Conservation (phyloP, 2,329 filamentous ascomycete species). For the Nigrospora sphaerica region DNA sequence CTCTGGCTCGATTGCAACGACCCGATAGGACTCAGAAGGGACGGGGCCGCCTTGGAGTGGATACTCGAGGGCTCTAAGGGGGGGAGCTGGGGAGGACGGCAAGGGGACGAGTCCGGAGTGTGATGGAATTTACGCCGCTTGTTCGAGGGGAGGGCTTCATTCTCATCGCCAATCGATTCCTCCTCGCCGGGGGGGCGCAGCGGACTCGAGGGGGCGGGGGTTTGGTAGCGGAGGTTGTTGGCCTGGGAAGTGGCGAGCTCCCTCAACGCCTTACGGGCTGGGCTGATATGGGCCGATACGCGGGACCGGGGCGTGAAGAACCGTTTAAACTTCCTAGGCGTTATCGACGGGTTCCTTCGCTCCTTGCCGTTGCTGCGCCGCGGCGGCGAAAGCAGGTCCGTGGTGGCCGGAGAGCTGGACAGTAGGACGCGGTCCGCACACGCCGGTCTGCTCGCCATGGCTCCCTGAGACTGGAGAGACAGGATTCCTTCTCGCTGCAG, state of each 20-base stretch:
- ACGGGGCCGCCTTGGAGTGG: slow-evolving; percentile 2
- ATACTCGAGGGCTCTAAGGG: slow-evolving; percentile 3
- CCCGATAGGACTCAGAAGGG: slow-evolving; percentile 31
- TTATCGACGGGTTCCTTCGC: slow-evolving; percentile 42
- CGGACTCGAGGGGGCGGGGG: slow-evolving; percentile 30
- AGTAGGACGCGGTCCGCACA: neutral
- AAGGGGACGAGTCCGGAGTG: slow-evolving; percentile 30
- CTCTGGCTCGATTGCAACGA: slow-evolving; percentile 23
- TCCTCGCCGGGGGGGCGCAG: slow-evolving; percentile 24
- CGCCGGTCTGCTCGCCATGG: no score
- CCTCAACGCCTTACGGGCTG: slow-evolving; percentile 30
- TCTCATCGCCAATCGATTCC: slow-evolving; percentile 12
- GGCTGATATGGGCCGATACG: slow-evolving; percentile 26
- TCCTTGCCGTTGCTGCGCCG: slow-evolving; percentile 30
- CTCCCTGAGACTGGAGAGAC: no score
- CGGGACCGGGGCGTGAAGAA: slow-evolving; percentile 46
- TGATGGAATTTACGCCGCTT: slow-evolving; percentile 32
- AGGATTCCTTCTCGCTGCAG: no score
- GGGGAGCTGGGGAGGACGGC: slow-evolving; percentile 14
- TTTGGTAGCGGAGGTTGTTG: slow-evolving; percentile 32
- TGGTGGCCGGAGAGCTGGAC: slow-evolving; percentile 3
- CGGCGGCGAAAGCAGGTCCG: slow-evolving; percentile 16
- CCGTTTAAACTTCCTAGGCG: slow-evolving; percentile 43
- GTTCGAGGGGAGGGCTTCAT: slow-evolving; percentile 12
- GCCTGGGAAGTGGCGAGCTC: slow-evolving; percentile 32